phyloP scores from a whole-genome alignment of 2,329 filamentous ascomycete species.

The Simplicillium aogashimaense region DNA sequence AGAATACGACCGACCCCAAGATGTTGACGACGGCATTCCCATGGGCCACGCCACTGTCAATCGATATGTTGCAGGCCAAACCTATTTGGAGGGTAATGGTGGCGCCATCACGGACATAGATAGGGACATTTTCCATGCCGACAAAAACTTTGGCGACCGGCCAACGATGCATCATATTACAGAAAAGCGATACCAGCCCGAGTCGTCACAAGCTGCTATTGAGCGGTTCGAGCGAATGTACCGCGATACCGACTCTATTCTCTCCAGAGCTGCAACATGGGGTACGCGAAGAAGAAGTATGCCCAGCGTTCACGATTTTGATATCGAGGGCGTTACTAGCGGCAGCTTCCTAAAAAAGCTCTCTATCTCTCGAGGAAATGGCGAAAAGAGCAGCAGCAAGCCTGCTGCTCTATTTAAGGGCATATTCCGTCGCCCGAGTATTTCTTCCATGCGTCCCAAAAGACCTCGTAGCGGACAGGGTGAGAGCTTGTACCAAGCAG shows the following conservation, averaged over 20 bases:
- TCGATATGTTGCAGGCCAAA: slow-evolving; percentile 34
- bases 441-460: slow-evolving; percentile 28
- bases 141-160: slow-evolving; percentile 38
- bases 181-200: slow-evolving; percentile 30
- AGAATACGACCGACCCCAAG: slow-evolving; percentile 12
- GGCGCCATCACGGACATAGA: slow-evolving; percentile 35
- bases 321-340: slow-evolving; percentile 41
- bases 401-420: slow-evolving; percentile 36
- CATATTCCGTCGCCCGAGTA: slow-evolving; percentile 40
- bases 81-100: slow-evolving; percentile 33
- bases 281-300: slow-evolving; percentile 59
- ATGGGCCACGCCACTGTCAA: slow-evolving; percentile 40
- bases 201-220: slow-evolving; percentile 44
- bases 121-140: slow-evolving; percentile 36
- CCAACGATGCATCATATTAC: slow-evolving; percentile 36
- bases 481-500: slow-evolving; percentile 11
- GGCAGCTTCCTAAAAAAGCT: slow-evolving; percentile 55
- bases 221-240: slow-evolving; percentile 39
- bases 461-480: slow-evolving; percentile 29
- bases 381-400: slow-evolving; percentile 29
- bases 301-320: slow-evolving; percentile 47
- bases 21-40: slow-evolving; percentile 32
- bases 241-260: slow-evolving; percentile 45
- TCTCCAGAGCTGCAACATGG: slow-evolving; percentile 58
- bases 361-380: slow-evolving; percentile 37